Conservation (phyloP, 768 basidiomycete species). For the Clathrus columnatus region DNA sequence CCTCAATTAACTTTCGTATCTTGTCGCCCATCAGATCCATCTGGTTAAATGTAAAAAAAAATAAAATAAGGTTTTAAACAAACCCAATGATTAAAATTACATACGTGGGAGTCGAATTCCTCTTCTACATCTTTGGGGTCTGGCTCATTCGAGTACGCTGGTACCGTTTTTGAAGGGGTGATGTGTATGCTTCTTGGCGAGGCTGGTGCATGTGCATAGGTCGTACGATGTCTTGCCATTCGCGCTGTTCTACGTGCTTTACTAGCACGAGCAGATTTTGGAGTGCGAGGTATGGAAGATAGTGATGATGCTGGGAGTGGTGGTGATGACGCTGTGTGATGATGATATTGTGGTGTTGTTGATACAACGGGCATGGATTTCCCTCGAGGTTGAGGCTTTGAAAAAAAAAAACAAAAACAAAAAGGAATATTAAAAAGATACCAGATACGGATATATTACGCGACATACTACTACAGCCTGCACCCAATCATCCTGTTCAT, state of each 20-base stretch:
- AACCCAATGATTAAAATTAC: conserved; percentile 6
- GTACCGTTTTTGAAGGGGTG: conserved; percentile 17
- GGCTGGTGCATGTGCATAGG: conserved; percentile 18
- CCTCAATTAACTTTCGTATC: conserved; percentile 60
- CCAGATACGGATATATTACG: not conserved
- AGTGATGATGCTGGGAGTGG: conserved; percentile 19
- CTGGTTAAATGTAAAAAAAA: conserved; percentile 24
- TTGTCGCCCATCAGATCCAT: conserved; percentile 81
- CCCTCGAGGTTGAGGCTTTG: conserved; percentile 26
- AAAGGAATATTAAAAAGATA: not conserved
- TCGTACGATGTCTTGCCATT: conserved; percentile 8
- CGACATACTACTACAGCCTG: conserved; percentile 14
- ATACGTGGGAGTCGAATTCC: conserved; percentile 40
- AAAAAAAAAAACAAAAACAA: conserved; percentile 11
- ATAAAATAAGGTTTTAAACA: not conserved
- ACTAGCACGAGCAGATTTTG: conserved; percentile 19
- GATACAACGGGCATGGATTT: not conserved
- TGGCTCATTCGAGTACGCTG: conserved; percentile 4
- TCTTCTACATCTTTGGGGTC: conserved; percentile 26
- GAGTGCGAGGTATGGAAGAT: conserved; percentile 23
- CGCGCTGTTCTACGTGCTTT: conserved; percentile 1
- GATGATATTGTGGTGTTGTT: not conserved
- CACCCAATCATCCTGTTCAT: conserved; percentile 39
- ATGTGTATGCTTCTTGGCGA: conserved; percentile 15
- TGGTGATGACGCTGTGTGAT: conserved; percentile 27